Conservation (phyloP, 2,329 filamentous ascomycete species). For the Ophiocordyceps robertsii region DNA sequence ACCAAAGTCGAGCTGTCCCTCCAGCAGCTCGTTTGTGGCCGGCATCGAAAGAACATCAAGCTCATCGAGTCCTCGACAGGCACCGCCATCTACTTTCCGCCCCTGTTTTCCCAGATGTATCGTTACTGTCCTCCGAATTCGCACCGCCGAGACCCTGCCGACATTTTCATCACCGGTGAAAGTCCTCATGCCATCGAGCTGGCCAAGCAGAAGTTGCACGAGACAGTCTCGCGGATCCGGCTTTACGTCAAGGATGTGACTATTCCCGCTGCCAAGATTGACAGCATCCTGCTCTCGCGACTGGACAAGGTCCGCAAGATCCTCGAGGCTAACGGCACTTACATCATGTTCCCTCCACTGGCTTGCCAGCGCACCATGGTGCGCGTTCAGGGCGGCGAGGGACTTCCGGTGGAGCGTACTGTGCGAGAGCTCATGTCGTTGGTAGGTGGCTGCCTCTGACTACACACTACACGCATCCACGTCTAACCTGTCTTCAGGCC, state of each 20-base stretch:
- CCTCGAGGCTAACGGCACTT: slow-evolving; percentile 90
- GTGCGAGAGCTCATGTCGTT: slow-evolving; percentile 92
- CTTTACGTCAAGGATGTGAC: slow-evolving; percentile 85
- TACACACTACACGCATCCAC: not conserved
- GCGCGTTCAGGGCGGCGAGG: slow-evolving; percentile 84
- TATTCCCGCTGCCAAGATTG: slow-evolving; percentile 83
- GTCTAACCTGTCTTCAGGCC: slow-evolving; percentile 39
- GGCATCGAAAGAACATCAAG: slow-evolving; percentile 95
- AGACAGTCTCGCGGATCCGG: slow-evolving; percentile 68
- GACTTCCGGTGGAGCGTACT: slow-evolving; percentile 86
- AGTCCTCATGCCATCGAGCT: slow-evolving; percentile 69
- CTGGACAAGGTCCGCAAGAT: slow-evolving; percentile 97
- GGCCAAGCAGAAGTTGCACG: slow-evolving; percentile 84
- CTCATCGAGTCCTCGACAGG: slow-evolving; percentile 90
- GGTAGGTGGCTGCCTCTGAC: slow-evolving; percentile 35
- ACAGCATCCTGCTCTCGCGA: slow-evolving; percentile 80
- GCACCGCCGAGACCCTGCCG: slow-evolving; percentile 67
- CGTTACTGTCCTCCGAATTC: slow-evolving; percentile 78
- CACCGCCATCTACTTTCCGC: slow-evolving; percentile 96
- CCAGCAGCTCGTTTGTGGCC: slow-evolving; percentile 85
- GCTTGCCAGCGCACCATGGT: slow-evolving; percentile 76
- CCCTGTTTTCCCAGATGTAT: slow-evolving; percentile 83
- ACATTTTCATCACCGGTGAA: slow-evolving; percentile 93
- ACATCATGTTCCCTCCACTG: slow-evolving; percentile 80
- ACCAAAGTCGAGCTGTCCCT: slow-evolving; percentile 75